A percentile compares a stretch with the other conserved stretches of the same genome.
phyloP scores from a whole-genome alignment of 2,329 filamentous ascomycete species.

The Alternaria tenuissima region DNA sequence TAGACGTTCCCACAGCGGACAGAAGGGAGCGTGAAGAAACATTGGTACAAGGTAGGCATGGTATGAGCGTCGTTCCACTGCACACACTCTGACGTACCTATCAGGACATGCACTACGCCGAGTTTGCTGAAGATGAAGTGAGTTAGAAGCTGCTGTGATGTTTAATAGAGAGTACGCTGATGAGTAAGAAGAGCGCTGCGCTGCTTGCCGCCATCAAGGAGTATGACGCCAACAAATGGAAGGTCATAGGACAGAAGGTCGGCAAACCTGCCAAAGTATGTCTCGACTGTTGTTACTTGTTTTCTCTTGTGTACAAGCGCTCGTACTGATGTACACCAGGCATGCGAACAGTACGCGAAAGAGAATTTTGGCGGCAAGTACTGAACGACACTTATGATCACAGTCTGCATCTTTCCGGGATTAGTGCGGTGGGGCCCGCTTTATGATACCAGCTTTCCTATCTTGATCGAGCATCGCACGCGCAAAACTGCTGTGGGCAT shows the following conservation, averaged over 20 bases:
- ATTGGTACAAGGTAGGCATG: conserved; percentile 90
- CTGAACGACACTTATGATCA: conserved; percentile 53
- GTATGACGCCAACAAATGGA: conserved; percentile 99
- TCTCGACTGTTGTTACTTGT: conserved; percentile 14
- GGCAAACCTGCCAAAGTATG: conserved; percentile 94
- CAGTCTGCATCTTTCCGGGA: conserved; percentile 49
- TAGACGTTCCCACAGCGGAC: conserved; percentile 92
- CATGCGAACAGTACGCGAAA: conserved; percentile 92
- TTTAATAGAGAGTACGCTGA: conserved; percentile 34
- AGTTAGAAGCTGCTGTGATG: conserved; percentile 23
- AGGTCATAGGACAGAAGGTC: conserved; percentile 94
- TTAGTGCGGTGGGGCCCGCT: conserved; percentile 40
- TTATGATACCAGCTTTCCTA: conserved; percentile 52
- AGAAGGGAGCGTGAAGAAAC: conserved; percentile 98
- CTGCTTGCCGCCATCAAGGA: conserved; percentile 96
- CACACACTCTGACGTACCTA: conserved; percentile 31
- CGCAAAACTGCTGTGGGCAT: conserved; percentile 39
- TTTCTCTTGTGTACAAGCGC: conserved; percentile 4
- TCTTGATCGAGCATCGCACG: conserved; percentile 41
- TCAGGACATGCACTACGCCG: conserved; percentile 98
- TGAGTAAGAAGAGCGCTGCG: conserved; percentile 69
- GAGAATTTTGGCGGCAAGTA: conserved; percentile 78
- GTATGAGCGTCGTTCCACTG: conserved; percentile 19
- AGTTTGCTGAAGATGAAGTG: conserved; percentile 97
- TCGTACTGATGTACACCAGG: conserved; percentile 58